These are phyloP conservation scores for Rosa multiflora DNA, from an alignment of 306 rosid species.

Conservation along the genomic window DNA sequence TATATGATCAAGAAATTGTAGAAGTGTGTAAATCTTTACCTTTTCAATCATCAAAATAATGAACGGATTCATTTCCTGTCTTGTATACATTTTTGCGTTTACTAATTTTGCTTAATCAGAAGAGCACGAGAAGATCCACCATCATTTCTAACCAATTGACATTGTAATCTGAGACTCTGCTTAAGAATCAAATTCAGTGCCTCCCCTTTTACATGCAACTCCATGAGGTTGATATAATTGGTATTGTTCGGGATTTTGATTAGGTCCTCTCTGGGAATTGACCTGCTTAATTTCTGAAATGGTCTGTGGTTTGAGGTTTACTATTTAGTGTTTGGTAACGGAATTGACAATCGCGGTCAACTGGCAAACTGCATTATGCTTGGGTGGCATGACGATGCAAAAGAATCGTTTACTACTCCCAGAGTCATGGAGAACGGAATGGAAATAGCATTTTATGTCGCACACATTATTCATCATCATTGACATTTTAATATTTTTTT, in stretches of 20 bases:
- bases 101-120: background rate
- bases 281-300: background rate
- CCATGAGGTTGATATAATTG: background rate
- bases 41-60: slow-evolving; percentile 19
- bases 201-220: background rate
- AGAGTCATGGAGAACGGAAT: background rate
- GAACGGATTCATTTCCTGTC: slow-evolving; percentile 21
- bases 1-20: slow-evolving; percentile 27
- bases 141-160: background rate
- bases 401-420: background rate
- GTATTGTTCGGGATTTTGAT: background rate
- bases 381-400: background rate
- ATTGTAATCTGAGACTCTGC: background rate
- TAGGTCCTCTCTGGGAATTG: background rate
- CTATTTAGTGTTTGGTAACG: background rate
- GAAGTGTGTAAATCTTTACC: slow-evolving; percentile 31
- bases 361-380: background rate
- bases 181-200: background rate
- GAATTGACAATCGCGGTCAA: background rate
- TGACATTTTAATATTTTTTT: background rate
- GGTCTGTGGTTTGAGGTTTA: background rate
- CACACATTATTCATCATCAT: background rate
- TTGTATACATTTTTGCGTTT: background rate
- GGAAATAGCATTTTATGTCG: background rate
- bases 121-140: background rate